Conservation (phyloP, 2,329 filamentous ascomycete genomes). For the Neopestalotiopsis rosae region DNA sequence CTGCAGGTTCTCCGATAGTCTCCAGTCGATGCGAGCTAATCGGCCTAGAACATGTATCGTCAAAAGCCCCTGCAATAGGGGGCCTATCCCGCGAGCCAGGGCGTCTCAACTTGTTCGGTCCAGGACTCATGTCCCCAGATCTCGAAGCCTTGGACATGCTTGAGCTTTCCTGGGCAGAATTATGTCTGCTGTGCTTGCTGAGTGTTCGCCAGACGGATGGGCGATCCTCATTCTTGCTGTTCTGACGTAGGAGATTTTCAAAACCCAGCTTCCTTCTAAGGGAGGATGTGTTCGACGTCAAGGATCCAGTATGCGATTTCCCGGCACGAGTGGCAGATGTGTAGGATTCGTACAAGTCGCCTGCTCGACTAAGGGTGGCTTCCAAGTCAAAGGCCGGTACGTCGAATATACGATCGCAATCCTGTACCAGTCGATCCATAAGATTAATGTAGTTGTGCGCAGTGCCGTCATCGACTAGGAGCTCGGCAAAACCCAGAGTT, state of each 20-base stretch:
- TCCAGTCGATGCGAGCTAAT: constrained; percentile 63
- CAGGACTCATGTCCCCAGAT: constrained; percentile 73
- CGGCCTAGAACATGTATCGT: constrained; percentile 58
- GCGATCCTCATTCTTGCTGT: constrained; percentile 74
- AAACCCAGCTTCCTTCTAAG: constrained; percentile 85
- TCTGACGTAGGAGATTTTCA: constrained; percentile 76
- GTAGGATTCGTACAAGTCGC: constrained; percentile 61
- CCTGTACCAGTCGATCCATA: constrained; percentile 86
- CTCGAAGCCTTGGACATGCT: constrained; percentile 74
- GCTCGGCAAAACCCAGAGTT: constrained; percentile 86
- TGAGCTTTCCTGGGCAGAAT: constrained; percentile 62
- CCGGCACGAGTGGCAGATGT: constrained; percentile 62
- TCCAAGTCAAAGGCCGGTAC: constrained; percentile 47
- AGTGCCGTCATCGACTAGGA: constrained; percentile 78
- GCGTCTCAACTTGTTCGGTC: constrained; percentile 57
- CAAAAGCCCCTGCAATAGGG: constrained; percentile 66
- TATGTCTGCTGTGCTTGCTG: constrained; percentile 74
- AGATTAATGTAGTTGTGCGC: constrained; percentile 87
- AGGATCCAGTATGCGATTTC: constrained; percentile 72
- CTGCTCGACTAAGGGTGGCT: constrained; percentile 46
- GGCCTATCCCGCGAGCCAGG: constrained; percentile 65
- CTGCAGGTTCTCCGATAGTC: constrained; percentile 64
- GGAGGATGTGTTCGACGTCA: constrained; percentile 87
- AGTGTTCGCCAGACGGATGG: constrained; percentile 85
- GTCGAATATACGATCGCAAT: constrained; percentile 88